Evolutionary conservation across 176 grass and related monocot genomes (phyloP), one percentile per base, ranked within the genome.

Genomic region (Avena insularis): DNA sequence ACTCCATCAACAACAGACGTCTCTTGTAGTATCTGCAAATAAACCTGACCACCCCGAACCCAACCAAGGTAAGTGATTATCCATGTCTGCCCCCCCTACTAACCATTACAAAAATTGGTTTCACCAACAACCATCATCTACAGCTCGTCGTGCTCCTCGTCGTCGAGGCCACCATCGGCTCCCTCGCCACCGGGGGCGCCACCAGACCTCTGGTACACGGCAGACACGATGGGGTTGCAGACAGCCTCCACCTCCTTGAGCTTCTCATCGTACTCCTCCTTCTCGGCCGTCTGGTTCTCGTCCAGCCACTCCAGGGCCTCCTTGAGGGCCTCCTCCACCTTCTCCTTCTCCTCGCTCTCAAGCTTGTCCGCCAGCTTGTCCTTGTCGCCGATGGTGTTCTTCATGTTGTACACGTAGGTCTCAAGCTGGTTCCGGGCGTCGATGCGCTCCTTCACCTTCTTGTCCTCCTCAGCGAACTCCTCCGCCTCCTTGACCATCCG

Each of bases 341-440:
- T 94, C 76, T 94, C 90, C 90, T 94, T 94, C 86, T 94, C 90
- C 81, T 94, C 92, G n/a, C 75, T 79, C 87, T 94, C 92, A 7
- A 94, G 87, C 85, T 94, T 94, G 89, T 92, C 92, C 0, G 92
- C 92, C 1, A 93, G 86, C 79, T 93, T 93, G 85, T 94, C 92
- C 89, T 94, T 92, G 84, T 94, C 92, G 38, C 87, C 77, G 4
- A 94, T 16, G 0, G 84, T 87, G 85, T 94, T 92, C 90, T 94
- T 94, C 92, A 94, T 94, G 90, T 94, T 94, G 87, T 94, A 94
- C 16, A 94, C 84, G 4, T 94, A 94, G 0, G 92, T 94, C 85
- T 94, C 92, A 0, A 94, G 92, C 48, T 84, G 82, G 92, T 94
- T 94, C 14, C 92, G 87, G 35, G 90, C 92, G 12, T 92, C 92